A percentile compares a stretch with the other conserved stretches of the same genome.
Evolutionary conservation across 2,329 filamentous ascomycete species (phyloP).

Genomic region (Botrytis tulipae): DNA sequence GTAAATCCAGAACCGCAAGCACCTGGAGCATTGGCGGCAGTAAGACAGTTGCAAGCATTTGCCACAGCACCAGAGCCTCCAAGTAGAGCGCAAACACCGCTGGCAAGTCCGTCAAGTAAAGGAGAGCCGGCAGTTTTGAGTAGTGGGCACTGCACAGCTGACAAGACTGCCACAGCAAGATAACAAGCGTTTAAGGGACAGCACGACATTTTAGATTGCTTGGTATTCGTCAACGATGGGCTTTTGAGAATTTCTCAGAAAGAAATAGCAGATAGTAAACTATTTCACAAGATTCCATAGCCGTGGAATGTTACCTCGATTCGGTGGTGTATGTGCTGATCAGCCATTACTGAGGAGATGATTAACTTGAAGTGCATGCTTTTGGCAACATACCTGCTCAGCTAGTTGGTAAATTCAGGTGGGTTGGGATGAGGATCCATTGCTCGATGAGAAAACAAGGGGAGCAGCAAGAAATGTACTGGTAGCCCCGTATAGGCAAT

Average conservation of each 20-base stretch:
- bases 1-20: slow-evolving; percentile 1
- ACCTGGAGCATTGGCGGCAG: background rate
- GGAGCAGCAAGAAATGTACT: no score
- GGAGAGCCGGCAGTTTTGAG: background rate
- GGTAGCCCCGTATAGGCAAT: no score
- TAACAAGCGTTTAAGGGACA: slow-evolving; percentile 6
- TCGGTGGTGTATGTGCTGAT: background rate
- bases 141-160: background rate
- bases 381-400: background rate
- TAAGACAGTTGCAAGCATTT: slow-evolving; percentile 6
- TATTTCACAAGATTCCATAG: background rate
- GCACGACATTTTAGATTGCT: background rate
- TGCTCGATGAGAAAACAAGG: no score
- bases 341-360: background rate
- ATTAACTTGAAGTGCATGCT: background rate
- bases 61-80: background rate
- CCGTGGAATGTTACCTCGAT: background rate
- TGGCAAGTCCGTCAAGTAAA: background rate
- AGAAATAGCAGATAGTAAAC: background rate
- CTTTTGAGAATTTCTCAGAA: no score
- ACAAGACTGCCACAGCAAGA: background rate
- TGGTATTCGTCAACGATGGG: background rate
- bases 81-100: background rate
- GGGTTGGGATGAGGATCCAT: background rate
- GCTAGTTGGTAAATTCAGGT: background rate